phyloP scores from a whole-genome alignment of 257 asterid genomes.

The Solanum paucissectum region DNA sequence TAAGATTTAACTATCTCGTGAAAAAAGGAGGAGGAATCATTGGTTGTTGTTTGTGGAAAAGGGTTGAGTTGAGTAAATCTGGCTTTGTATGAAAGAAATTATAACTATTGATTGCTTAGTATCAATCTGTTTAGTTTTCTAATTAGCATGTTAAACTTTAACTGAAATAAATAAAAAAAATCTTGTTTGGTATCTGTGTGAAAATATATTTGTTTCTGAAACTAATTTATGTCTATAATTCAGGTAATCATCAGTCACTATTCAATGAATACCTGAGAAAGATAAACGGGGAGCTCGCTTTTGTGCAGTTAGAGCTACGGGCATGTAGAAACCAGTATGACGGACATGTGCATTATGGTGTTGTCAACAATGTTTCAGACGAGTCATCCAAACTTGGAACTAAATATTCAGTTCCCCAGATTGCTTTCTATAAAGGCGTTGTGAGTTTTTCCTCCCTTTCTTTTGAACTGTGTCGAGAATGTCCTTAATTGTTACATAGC shows the following conservation, averaged over 20 bases:
- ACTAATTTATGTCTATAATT: background rate
- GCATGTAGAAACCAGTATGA: constrained; percentile 72
- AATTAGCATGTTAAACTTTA: background rate
- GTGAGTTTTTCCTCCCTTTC: constrained; percentile 33
- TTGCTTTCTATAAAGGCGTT: constrained; percentile 81
- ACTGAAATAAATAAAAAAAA: background rate
- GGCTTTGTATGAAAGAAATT: background rate
- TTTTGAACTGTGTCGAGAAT: background rate
- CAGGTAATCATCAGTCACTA: constrained; percentile 37
- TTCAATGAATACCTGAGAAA: constrained; percentile 50
- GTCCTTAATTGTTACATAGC: background rate
- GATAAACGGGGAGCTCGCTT: constrained; percentile 56
- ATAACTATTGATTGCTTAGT: background rate
- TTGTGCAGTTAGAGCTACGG: constrained; percentile 69
- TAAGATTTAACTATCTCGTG: background rate
- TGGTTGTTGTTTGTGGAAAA: background rate
- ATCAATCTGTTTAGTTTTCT: background rate
- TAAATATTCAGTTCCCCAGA: constrained; percentile 73
- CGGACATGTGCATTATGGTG: constrained; percentile 64
- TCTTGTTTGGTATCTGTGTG: background rate
- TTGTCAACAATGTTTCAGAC: constrained; percentile 71
- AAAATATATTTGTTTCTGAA: background rate
- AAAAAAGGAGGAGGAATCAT: background rate
- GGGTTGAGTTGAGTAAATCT: background rate
- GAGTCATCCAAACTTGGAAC: constrained; percentile 92